Conservation (phyloP, 2,329 filamentous ascomycete species). For the Arthroderma sp. region DNA sequence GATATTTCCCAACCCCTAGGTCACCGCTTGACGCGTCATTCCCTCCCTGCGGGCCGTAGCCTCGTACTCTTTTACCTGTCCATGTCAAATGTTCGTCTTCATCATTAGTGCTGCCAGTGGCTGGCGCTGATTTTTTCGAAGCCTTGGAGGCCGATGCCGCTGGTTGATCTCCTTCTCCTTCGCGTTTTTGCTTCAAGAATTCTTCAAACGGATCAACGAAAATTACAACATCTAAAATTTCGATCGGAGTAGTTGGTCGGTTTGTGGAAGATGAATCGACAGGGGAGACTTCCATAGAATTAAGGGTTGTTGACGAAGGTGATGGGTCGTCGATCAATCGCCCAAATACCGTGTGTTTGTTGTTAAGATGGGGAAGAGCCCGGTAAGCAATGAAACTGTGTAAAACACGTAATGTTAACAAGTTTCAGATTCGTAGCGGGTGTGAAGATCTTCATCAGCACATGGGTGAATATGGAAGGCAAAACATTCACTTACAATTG, state of each 20-base stretch:
- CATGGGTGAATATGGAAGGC: not conserved
- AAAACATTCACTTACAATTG: slow-evolving; percentile 50
- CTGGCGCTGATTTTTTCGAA: not conserved
- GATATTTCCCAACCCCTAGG: slow-evolving; percentile 63
- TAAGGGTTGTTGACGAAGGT: slow-evolving; percentile 39
- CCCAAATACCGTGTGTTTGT: slow-evolving; percentile 95
- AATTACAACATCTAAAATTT: slow-evolving; percentile 69
- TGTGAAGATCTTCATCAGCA: too few relatives aligned
- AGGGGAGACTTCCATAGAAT: slow-evolving; percentile 62
- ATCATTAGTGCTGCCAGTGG: slow-evolving; percentile 19
- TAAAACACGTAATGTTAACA: not conserved
- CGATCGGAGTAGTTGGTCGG: slow-evolving; percentile 62
- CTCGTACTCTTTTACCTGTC: slow-evolving; percentile 82
- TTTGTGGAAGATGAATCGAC: slow-evolving; percentile 58
- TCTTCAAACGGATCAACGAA: slow-evolving; percentile 94
- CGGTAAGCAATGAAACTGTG: slow-evolving; percentile 73
- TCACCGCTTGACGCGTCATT: slow-evolving; percentile 35
- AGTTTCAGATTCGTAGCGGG: not conserved
- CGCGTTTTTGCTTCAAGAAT: slow-evolving; percentile 62
- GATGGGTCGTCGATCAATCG: slow-evolving; percentile 57
- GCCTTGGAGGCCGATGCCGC: not conserved
- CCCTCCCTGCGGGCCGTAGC: slow-evolving; percentile 41
- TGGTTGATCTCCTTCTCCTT: slow-evolving; percentile 45
- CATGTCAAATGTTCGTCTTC: slow-evolving; percentile 88
- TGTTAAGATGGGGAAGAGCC: slow-evolving; percentile 69